phyloP scores from a whole-genome alignment of 2,329 filamentous ascomycete species.

The Xylaria sp. region DNA sequence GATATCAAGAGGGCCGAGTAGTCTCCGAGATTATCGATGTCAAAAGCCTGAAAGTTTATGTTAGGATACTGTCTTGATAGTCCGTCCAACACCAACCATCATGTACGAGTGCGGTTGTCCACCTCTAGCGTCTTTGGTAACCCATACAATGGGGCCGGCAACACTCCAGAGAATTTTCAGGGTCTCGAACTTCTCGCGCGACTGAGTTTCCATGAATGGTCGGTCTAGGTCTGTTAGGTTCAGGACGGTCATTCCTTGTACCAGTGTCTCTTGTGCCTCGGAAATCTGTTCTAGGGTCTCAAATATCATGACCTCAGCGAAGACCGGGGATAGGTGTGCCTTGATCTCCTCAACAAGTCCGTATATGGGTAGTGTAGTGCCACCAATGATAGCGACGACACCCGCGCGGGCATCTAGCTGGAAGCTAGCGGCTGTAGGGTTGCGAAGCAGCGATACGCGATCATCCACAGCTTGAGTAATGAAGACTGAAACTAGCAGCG shows the following conservation, averaged over 20 bases:
- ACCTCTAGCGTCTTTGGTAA: conserved; percentile 10
- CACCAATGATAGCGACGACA: conserved; percentile 22
- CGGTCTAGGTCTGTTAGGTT: conserved; percentile 43
- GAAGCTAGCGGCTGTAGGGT: conserved; percentile 4
- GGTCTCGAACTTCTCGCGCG: conserved; percentile 15
- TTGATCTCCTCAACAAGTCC: not conserved
- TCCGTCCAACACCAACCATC: conserved; percentile 20
- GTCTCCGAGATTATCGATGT: conserved; percentile 10
- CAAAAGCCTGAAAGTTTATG: conserved; percentile 17
- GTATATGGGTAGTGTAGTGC: not conserved
- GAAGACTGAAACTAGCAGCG: conserved; percentile 38
- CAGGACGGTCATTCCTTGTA: conserved; percentile 29
- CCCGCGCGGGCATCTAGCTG: conserved; percentile 14
- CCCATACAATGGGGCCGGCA: conserved; percentile 20
- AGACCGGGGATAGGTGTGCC: not conserved
- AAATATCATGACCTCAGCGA: not conserved
- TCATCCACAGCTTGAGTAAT: conserved; percentile 49
- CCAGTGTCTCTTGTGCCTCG: not conserved
- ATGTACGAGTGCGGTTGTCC: conserved; percentile 9
- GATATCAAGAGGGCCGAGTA: not conserved
- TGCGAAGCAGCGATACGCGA: conserved; percentile 16
- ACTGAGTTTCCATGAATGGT: conserved; percentile 41
- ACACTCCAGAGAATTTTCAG: conserved; percentile 10
- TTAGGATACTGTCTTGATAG: conserved; percentile 10
- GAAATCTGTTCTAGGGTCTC: conserved; percentile 2